phyloP scores from a whole-genome alignment of 2,329 filamentous ascomycete species.

The Ophiostoma montium region DNA sequence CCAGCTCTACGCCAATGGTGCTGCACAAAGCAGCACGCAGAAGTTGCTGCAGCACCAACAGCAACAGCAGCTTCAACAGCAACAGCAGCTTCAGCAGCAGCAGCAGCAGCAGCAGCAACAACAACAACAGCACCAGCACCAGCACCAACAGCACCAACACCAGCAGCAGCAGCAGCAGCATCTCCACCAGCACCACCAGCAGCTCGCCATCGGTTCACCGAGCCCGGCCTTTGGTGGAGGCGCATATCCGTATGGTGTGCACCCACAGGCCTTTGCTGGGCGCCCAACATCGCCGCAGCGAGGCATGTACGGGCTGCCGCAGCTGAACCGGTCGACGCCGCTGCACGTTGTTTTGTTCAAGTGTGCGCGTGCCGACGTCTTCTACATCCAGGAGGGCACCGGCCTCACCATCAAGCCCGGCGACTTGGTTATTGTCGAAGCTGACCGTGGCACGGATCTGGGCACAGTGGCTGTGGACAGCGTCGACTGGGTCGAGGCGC shows the following conservation, averaged over 20 bases:
- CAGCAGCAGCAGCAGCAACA: conserved; percentile 1
- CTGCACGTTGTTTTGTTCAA: conserved; percentile 94
- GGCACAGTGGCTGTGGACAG: conserved; percentile 85
- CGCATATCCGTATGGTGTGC: conserved; percentile 33
- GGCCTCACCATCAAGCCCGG: conserved; percentile 81
- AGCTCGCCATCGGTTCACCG: conserved; percentile 14
- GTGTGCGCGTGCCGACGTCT: conserved; percentile 86
- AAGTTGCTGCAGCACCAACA: conserved; percentile 3
- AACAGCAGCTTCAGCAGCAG: conserved; percentile 6
- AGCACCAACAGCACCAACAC: conserved; percentile 2
- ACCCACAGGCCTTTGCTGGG: conserved; percentile 30
- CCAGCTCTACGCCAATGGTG: conserved; percentile 6
- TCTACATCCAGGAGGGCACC: conserved; percentile 92
- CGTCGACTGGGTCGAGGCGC: conserved; percentile 75
- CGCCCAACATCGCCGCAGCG: conserved; percentile 48
- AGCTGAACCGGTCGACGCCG: conserved; percentile 51
- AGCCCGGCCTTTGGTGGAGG: conserved; percentile 12
- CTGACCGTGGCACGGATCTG: conserved; percentile 88
- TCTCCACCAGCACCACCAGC: conserved; percentile 1
- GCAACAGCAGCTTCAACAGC: conserved; percentile 4
- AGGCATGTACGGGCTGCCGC: conserved; percentile 45
- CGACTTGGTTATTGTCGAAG: conserved; percentile 93
- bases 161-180: conserved; percentile 2
- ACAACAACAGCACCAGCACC: conserved; percentile 2
- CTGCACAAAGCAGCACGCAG: conserved; percentile 3